Percentiles rank a stretch among this genome's conserved stretches.
Conservation (phyloP, 306 rosid species). For the Cicer cuneatum region DNA sequence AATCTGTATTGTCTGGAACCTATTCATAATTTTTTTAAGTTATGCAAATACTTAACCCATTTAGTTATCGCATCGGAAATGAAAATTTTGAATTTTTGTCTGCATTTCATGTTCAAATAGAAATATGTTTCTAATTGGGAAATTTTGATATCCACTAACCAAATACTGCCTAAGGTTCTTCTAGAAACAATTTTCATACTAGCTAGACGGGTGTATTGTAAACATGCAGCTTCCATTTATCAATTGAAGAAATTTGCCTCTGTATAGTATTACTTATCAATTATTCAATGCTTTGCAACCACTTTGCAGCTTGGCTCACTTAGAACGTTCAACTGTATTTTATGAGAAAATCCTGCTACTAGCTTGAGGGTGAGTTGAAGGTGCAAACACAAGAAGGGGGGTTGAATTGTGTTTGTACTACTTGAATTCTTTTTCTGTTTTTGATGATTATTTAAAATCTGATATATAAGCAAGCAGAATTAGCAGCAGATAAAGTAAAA, state of each 20-base stretch:
- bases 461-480: too few species aligned
- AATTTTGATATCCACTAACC: conserved; percentile 15
- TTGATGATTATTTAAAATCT: too few species aligned
- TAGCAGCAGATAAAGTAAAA: too few species aligned
- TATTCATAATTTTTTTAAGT: not conserved
- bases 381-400: too few species aligned
- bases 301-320: too few species aligned
- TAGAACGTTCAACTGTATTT: too few species aligned
- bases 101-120: conserved; percentile 16
- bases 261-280: not conserved
- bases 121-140: conserved; percentile 15
- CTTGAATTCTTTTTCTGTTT: too few species aligned
- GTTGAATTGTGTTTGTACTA: too few species aligned
- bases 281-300: conserved; percentile 15
- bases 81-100: not conserved
- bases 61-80: not conserved
- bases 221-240: not conserved
- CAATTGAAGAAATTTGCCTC: not conserved
- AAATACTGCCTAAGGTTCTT: conserved; percentile 14
- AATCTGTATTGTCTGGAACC: conserved; percentile 16
- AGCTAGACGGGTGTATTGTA: not conserved
- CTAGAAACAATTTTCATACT: not conserved
- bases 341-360: too few species aligned
- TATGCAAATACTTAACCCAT: not conserved
- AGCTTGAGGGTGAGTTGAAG: too few species aligned